These are phyloP conservation scores for Chlamydomonas sp. DNA, from an alignment of 139 green algal genomes.

Conservation along the genomic window DNA sequence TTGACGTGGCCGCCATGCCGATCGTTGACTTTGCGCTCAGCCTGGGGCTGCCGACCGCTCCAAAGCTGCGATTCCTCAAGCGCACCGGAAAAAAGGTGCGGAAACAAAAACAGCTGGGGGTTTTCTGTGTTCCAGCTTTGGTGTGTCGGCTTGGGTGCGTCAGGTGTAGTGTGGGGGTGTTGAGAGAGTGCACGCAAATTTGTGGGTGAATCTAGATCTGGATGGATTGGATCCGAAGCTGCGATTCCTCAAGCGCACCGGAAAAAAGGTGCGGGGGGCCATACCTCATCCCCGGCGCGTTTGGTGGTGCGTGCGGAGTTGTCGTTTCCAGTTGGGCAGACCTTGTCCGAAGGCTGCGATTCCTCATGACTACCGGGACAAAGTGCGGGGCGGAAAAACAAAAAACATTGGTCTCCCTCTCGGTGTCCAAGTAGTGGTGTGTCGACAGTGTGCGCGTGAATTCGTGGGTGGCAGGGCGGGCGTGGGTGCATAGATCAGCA, in stretches of 20 bases:
- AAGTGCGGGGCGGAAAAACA: too few species aligned
- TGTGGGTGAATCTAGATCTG: not conserved
- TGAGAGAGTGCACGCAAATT: not conserved
- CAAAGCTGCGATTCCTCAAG: constrained; percentile 79
- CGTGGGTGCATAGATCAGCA: too few species aligned
- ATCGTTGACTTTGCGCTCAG: constrained; percentile 64
- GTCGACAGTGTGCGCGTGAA: too few species aligned
- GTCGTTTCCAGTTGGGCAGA: too few species aligned
- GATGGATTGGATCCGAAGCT: not conserved
- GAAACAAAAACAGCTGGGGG: not conserved
- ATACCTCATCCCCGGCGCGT: too few species aligned
- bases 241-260: constrained; percentile 15
- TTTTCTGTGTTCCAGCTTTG: not conserved
- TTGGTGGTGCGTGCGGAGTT: too few species aligned
- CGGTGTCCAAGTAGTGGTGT: too few species aligned
- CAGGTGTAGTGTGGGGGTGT: not conserved
- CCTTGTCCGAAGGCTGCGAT: too few species aligned
- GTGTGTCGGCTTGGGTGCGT: too few species aligned
- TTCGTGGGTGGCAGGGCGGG: constrained; percentile 30
- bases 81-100: not conserved
- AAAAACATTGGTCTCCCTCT: too few species aligned
- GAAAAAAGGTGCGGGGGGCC: constrained; percentile 27
- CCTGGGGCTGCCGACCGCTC: constrained; percentile 71
- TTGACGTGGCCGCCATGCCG: constrained; percentile 69
- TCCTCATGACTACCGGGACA: too few species aligned